phyloP scores from a whole-genome alignment of 2,329 filamentous ascomycete species.

The Ophiostoma novo-ulmi region DNA sequence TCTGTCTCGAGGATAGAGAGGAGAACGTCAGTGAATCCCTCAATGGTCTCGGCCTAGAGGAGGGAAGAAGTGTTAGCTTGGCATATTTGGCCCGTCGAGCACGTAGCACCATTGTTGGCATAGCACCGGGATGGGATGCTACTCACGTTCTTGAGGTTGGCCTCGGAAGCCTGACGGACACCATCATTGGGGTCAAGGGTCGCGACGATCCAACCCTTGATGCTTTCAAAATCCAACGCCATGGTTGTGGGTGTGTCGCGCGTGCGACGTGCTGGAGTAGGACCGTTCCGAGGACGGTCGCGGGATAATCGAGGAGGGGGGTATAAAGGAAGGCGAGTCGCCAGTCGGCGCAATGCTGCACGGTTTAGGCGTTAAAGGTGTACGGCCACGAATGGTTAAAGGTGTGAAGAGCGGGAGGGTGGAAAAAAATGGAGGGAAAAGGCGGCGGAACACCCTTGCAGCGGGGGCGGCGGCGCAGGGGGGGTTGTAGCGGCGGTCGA shows the following conservation, averaged over 20 bases:
- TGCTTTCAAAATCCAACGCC: constrained; percentile 26
- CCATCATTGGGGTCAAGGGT: constrained; percentile 27
- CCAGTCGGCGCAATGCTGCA: constrained; percentile 1
- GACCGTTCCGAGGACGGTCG: constrained; percentile 14
- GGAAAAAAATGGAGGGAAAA: constrained; percentile 7
- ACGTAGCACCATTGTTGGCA: background rate
- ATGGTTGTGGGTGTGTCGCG: constrained; percentile 46
- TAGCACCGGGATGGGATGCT: background rate
- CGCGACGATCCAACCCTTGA: constrained; percentile 28
- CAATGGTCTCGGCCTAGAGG: constrained; percentile 75
- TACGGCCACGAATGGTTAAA: background rate
- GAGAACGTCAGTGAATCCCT: constrained; percentile 85
- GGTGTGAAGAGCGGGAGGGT: background rate
- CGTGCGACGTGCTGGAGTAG: constrained; percentile 32
- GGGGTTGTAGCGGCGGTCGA: constrained; percentile 2
- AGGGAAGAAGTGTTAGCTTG: constrained; percentile 18
- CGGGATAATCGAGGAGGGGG: background rate
- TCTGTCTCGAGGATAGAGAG: constrained; percentile 87
- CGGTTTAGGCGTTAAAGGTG: background rate
- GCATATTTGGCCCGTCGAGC: background rate
- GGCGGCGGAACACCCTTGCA: constrained; percentile 12
- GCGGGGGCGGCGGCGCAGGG: constrained; percentile 14
- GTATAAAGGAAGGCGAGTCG: background rate
- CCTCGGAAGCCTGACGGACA: constrained; percentile 68
- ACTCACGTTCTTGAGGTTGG: constrained; percentile 74